Evolutionary conservation across 768 basidiomycete genomes (phyloP), one percentile per base, ranked within the genome.

Genomic region (Pleurotus eryngii): DNA sequence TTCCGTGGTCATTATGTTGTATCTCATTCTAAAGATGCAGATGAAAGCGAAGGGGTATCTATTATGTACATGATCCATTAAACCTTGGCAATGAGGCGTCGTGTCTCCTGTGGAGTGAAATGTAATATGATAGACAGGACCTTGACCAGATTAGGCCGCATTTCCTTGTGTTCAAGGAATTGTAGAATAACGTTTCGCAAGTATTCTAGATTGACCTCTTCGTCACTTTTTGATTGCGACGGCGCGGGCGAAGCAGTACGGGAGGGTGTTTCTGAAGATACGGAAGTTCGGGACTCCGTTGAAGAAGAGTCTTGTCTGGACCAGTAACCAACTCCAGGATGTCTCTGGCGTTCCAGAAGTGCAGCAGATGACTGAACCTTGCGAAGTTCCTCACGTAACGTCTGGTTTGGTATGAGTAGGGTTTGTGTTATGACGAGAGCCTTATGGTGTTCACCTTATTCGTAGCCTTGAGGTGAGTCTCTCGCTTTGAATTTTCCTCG

Each of bases 161-260:
- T 98, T 70, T 98, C 95, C 69, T 96, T 95, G 74, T 98, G 92
- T 68, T 99, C 97, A 49, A 99, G 77, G 75, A 99, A 99, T 69
- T 98, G 97, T 46, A 99, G 70, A 57, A 98, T 93, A 30, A 98
- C 90, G 70, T 98, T 98, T 57, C 97, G 81, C 46, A 99, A 72
- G 71, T 99, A 99, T 73, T 98, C 97, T 6, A 96, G 75, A 66
- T 96, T 98, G 55, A 98, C 83, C 60, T 96, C 96, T 67, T 96
- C 95, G 45, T 98, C 95, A 9, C 81, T 82, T 55, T 75, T 80
- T 9, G 30, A 35, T 35, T 9, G 30, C 8, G 62, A 62, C 2
- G 75, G 65, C 5, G 68, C 66, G 30, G 68, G 61, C 3, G 77
- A 76, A 7, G 68, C 67, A 15, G 65, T 59, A 38, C 76, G 70